Conservation (phyloP, 768 basidiomycete species). For the Cyathus striatus region DNA sequence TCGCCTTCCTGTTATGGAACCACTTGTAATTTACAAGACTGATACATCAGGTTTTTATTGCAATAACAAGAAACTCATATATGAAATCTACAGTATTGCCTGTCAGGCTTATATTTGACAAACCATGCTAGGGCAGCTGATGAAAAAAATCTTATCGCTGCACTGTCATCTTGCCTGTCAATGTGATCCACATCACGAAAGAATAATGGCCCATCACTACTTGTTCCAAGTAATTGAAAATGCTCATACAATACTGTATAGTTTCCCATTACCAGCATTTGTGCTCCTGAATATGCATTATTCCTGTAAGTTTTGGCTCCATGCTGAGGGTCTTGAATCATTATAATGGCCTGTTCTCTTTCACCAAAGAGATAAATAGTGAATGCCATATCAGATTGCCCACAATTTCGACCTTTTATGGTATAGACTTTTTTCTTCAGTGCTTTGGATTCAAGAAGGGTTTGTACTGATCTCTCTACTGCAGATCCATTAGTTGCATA, state of each 20-base stretch:
- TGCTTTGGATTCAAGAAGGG: conserved; percentile 5
- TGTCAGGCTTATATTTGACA: conserved; percentile 17
- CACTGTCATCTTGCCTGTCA: conserved; percentile 40
- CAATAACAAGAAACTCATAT: too few species aligned
- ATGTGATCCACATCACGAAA: conserved; percentile 28
- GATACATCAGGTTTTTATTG: too few species aligned
- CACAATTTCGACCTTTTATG: background rate
- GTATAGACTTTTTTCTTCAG: conserved; percentile 4
- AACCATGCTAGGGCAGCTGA: conserved; percentile 20
- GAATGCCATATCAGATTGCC: conserved; percentile 1
- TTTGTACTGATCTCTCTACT: conserved; percentile 21
- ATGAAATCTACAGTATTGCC: too few species aligned
- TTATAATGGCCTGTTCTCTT: conserved; percentile 4
- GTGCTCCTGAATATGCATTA: conserved; percentile 23
- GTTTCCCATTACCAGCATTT: conserved; percentile 17
- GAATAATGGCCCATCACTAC: conserved; percentile 13
- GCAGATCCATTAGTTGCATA: conserved; percentile 30
- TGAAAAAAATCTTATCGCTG: conserved; percentile 33
- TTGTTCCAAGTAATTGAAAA: conserved; percentile 11
- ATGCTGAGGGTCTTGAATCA: conserved; percentile 27
- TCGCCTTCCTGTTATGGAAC: too few species aligned
- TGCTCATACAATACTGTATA: conserved; percentile 13
- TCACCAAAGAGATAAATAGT: conserved; percentile 7
- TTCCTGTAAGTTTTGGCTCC: conserved; percentile 22
- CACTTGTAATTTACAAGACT: too few species aligned